Conservation (phyloP, 108 stramenopile species). For the Skeletonema potamos region DNA sequence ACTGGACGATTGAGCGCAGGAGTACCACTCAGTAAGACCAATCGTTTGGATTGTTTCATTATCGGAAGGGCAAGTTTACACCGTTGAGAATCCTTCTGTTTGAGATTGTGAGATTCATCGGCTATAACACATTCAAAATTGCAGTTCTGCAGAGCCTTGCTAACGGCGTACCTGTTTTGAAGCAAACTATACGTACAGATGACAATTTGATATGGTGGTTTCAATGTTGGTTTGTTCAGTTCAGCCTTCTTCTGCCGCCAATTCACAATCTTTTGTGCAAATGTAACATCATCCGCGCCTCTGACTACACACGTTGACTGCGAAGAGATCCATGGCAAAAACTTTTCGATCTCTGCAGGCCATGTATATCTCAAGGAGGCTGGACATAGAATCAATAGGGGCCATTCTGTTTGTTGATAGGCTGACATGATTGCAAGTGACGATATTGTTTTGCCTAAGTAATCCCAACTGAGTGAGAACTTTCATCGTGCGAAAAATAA, state of each 20-base stretch:
- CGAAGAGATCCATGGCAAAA: constrained; percentile 59
- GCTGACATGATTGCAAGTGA: constrained; percentile 78
- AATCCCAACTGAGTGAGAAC: too few relatives aligned
- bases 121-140: constrained; percentile 78
- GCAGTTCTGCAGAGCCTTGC: constrained; percentile 36
- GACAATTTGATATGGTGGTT: constrained; percentile 52
- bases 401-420: constrained; percentile 79
- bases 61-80: constrained; percentile 80
- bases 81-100: constrained; percentile 68
- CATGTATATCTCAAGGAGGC: constrained; percentile 84
- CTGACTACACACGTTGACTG: constrained; percentile 52
- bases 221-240: not conserved
- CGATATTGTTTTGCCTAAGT: constrained; percentile 89
- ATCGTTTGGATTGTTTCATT: constrained; percentile 58
- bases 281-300: constrained; percentile 59
- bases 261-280: constrained; percentile 31
- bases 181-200: constrained; percentile 73
- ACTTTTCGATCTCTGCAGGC: constrained; percentile 91
- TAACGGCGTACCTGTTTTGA: constrained; percentile 51
- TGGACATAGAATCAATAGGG: constrained; percentile 86
- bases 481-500: too few relatives aligned
- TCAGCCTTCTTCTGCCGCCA: constrained; percentile 23
- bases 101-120: constrained; percentile 92
- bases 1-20: constrained; percentile 90
- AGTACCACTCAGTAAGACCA: constrained; percentile 85